Conservation (phyloP, 75 land plant species). For the Picea glauca region DNA sequence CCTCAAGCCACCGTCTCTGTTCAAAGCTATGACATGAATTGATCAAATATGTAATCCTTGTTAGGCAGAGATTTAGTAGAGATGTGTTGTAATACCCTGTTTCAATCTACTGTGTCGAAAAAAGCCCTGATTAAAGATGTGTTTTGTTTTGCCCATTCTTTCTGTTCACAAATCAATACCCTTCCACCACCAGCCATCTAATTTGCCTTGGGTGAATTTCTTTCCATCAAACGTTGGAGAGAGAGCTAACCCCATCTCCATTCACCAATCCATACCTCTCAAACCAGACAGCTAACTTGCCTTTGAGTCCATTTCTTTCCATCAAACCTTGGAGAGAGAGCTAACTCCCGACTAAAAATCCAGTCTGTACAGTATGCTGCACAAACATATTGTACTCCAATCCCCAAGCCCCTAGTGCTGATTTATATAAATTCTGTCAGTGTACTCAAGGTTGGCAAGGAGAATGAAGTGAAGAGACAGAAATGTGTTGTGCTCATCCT, state of each 20-base stretch:
- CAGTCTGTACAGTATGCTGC: conserved; percentile 7
- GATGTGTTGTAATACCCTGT: conserved; percentile 1
- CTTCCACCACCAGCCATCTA: not conserved
- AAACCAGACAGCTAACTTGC: not conserved
- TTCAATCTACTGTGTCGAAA: not conserved
- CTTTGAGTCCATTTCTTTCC: not conserved
- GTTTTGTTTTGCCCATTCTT: not conserved
- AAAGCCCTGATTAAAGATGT: not conserved
- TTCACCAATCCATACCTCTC: not conserved
- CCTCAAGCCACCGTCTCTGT: conserved; percentile 49
- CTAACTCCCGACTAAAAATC: not conserved
- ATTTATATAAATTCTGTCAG: conserved; percentile 9
- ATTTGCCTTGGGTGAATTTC: not conserved
- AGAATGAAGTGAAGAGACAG: conserved; percentile 71
- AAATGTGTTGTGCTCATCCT: conserved; percentile 61
- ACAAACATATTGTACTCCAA: not conserved
- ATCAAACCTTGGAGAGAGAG: not conserved
- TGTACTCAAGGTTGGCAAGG: conserved; percentile 14
- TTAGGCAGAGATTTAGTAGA: conserved; percentile 2
- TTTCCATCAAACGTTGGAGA: not conserved
- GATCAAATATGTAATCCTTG: not conserved
- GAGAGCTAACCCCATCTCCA: not conserved
- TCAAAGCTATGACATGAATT: conserved; percentile 43
- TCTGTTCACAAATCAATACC: not conserved
- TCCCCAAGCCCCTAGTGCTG: conserved; percentile 7